phyloP scores from a whole-genome alignment of 169 alveolate genomes.

The Cryptosporidium ryanae region DNA sequence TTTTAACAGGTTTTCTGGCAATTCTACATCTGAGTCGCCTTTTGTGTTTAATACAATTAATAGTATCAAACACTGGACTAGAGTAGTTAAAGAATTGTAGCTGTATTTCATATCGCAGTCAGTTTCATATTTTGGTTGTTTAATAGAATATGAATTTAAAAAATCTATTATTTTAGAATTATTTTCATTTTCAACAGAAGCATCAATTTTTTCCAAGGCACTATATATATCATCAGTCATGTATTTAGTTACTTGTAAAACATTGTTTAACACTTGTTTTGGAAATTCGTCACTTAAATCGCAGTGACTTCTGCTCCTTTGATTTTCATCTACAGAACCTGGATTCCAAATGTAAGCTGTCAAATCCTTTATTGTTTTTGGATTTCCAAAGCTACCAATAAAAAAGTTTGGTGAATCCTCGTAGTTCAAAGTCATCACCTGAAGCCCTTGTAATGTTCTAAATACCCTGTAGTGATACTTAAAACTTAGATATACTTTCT shows the following conservation, averaged over 20 bases:
- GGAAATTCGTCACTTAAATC: slow-evolving; percentile 1
- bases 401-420: background rate
- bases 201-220: background rate
- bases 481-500: background rate
- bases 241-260: background rate
- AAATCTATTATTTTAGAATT: background rate
- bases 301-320: background rate
- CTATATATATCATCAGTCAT: slow-evolving; percentile 3
- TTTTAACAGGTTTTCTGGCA: slow-evolving; percentile 1
- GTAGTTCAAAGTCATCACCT: background rate
- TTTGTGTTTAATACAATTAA: slow-evolving; percentile 1
- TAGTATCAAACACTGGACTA: slow-evolving; percentile 3
- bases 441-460: slow-evolving; percentile 41
- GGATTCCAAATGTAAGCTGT: slow-evolving; percentile 17
- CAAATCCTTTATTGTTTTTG: slow-evolving; percentile 4
- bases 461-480: slow-evolving; percentile 48
- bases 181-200: background rate
- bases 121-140: background rate
- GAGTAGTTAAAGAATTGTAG: slow-evolving; percentile 30
- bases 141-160: slow-evolving; percentile 8
- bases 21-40: slow-evolving; percentile 11
- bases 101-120: background rate
- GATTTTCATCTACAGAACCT: background rate
- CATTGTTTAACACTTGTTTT: slow-evolving; percentile 1
- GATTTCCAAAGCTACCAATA: no score